Conservation (phyloP, 2,329 filamentous ascomycete species). For the Incumbomyces delicatus region DNA sequence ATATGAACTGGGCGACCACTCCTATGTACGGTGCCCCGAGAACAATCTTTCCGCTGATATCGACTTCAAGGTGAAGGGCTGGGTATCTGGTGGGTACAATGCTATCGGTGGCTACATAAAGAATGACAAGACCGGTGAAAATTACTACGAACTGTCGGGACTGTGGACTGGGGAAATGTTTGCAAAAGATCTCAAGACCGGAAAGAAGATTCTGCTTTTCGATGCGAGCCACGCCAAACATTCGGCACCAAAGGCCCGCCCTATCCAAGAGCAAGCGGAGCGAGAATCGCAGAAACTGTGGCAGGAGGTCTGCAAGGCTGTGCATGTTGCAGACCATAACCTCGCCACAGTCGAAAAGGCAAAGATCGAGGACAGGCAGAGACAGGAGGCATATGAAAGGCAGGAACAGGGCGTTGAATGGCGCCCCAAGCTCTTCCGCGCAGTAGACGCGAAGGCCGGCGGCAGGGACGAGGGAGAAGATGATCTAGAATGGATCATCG, state of each 20-base stretch:
- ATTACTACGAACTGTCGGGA: conserved; percentile 83
- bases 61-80: conserved; percentile 98
- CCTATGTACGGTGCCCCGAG: conserved; percentile 83
- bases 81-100: conserved; percentile 93
- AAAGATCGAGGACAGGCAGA: conserved; percentile 86
- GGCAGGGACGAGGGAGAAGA: conserved; percentile 72
- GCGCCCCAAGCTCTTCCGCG: conserved; percentile 76
- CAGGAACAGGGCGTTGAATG: conserved; percentile 73
- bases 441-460: conserved; percentile 59
- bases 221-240: conserved; percentile 71
- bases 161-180: conserved; percentile 93
- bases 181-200: conserved; percentile 81
- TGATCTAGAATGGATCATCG: conserved; percentile 89
- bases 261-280: conserved; percentile 76
- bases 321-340: conserved; percentile 77
- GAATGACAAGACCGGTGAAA: conserved; percentile 74
- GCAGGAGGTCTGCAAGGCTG: conserved; percentile 68
- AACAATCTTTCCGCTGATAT: conserved; percentile 78
- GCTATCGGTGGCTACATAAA: conserved; percentile 87
- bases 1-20: conserved; percentile 69
- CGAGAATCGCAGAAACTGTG: conserved; percentile 85
- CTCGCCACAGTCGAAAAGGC: conserved; percentile 90
- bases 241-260: conserved; percentile 61
- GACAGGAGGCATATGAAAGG: conserved; percentile 74
- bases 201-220: conserved; percentile 82